Conservation (phyloP, 2,329 filamentous ascomycete species). For the Cercospora beticola region DNA sequence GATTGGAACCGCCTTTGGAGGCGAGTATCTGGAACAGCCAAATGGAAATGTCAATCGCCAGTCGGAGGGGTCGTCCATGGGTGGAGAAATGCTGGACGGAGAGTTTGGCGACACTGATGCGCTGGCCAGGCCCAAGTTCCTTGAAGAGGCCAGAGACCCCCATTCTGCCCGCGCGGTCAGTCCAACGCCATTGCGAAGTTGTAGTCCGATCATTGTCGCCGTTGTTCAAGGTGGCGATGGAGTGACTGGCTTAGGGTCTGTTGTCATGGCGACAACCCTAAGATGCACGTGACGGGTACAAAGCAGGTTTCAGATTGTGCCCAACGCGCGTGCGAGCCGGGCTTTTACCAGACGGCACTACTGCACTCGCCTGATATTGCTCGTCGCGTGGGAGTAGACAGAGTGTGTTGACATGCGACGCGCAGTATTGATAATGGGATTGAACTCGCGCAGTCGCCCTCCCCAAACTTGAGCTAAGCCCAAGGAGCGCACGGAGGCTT, state of each 20-base stretch:
- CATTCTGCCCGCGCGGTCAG: constrained; percentile 5
- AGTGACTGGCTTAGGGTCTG: neutral
- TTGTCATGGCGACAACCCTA: constrained; percentile 6
- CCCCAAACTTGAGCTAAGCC: neutral
- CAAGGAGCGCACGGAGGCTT: neutral
- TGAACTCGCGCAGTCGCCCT: neutral
- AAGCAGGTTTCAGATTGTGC: constrained; percentile 7
- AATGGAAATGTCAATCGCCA: constrained; percentile 93
- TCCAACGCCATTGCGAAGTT: neutral
- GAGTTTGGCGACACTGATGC: constrained; percentile 78
- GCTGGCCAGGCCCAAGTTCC: constrained; percentile 77
- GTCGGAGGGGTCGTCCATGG: constrained; percentile 69
- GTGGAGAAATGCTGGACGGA: constrained; percentile 73
- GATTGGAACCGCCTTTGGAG: constrained; percentile 80
- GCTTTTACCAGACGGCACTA: constrained; percentile 2
- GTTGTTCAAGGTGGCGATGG: neutral
- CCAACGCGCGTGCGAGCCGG: constrained; percentile 7
- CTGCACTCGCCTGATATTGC: neutral
- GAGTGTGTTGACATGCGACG: constrained; percentile 2
- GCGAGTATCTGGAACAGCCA: constrained; percentile 95
- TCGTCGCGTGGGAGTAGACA: neutral
- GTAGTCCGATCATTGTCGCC: neutral
- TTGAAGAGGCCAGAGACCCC: constrained; percentile 70
- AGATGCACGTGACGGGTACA: neutral
- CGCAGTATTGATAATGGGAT: constrained; percentile 3